Evolutionary conservation across 1,284 basidiomycete genomes (phyloP).

Genomic region (Trametes polyzona): DNA sequence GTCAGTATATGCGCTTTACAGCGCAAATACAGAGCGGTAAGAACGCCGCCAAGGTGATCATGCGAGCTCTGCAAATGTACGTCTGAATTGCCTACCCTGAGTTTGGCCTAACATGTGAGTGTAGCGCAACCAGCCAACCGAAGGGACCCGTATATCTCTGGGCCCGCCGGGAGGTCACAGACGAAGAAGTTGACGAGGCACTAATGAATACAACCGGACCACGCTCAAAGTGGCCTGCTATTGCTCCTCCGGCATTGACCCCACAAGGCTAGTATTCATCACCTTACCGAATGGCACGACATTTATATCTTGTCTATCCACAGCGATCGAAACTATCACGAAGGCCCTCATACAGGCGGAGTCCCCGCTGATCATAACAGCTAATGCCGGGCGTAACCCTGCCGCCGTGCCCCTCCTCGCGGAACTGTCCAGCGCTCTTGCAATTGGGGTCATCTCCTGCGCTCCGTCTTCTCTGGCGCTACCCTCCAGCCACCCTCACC

Average conservation of each 20-base stretch:
- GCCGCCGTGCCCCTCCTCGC: constrained; percentile 50
- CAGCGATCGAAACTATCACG: constrained; percentile 50
- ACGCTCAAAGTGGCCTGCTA: constrained; percentile 50
- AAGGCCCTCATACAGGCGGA: constrained; percentile 51
- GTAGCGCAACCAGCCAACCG: constrained; percentile 65
- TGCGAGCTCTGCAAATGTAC: constrained; percentile 67
- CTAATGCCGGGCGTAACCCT: constrained; percentile 58
- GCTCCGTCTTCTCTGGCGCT: constrained; percentile 57
- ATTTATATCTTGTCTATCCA: constrained; percentile 21
- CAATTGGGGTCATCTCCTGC: constrained; percentile 55
- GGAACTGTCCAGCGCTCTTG: constrained; percentile 51
- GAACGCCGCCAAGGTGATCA: constrained; percentile 52
- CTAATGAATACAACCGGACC: constrained; percentile 38
- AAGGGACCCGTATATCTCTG: constrained; percentile 75
- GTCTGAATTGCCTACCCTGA: constrained; percentile 3
- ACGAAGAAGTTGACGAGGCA: constrained; percentile 57
- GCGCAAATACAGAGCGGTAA: constrained; percentile 59
- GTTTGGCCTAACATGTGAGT: background rate
- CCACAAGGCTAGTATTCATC: background rate
- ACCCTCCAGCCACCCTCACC: constrained; percentile 58
- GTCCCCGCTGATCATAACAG: constrained; percentile 65
- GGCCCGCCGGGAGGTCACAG: constrained; percentile 71
- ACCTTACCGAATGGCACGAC: constrained; percentile 36
- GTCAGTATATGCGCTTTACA: constrained; percentile 73
- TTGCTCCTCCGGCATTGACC: constrained; percentile 51